Evolutionary conservation across 257 asterid genomes (phyloP), one percentile per base, ranked within the genome.

Genomic region (Catharanthus roseus): DNA sequence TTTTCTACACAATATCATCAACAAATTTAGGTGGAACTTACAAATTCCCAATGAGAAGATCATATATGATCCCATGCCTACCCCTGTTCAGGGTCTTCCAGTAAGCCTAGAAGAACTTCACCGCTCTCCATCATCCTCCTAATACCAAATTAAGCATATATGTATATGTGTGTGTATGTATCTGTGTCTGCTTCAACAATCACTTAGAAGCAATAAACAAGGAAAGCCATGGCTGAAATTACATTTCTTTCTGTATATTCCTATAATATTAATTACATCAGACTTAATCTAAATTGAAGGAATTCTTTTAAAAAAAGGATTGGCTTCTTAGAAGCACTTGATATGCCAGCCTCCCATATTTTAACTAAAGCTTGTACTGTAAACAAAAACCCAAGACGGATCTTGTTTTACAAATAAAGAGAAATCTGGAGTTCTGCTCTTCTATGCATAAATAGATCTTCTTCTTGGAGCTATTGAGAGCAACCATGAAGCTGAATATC

Each of bases 31-130:
- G 29, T 83, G 86, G 86, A 53, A 70, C 10, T 71, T 81, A n/a
- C 49, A 57, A 31, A 58, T 75, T 69, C 86, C 85, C 12, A 74
- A 61, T 57, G 88, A 86, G 81, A 84, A 74, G 66, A 75, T 82
- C 26, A 28, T 13, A 10, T 77, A 70, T 29, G 74, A 85, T 42
- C 85, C 83, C 42, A 71, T 80, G 55, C 82, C 84, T 18, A 66
- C 78, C 9, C 82, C 83, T 18, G 74, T 33, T 13, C 18, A 71
- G 56, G 85, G 86, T 53, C 86, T 82, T 73, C 83, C 85, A 6
- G 65, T 84, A 51, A 45, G 41, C 71, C 81, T 84, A 26, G 73
- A 26, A 26, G 73, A 26, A 42, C 61, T 61, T 63, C 78, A 68
- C 38, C 21, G 47, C n/a, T n/a, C n/a, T n/a, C n/a, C n/a, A n/a